Evolutionary conservation across 2,329 filamentous ascomycete genomes (phyloP), one percentile per base, ranked within the genome.

Genomic region (Pseudocercospora vitis): DNA sequence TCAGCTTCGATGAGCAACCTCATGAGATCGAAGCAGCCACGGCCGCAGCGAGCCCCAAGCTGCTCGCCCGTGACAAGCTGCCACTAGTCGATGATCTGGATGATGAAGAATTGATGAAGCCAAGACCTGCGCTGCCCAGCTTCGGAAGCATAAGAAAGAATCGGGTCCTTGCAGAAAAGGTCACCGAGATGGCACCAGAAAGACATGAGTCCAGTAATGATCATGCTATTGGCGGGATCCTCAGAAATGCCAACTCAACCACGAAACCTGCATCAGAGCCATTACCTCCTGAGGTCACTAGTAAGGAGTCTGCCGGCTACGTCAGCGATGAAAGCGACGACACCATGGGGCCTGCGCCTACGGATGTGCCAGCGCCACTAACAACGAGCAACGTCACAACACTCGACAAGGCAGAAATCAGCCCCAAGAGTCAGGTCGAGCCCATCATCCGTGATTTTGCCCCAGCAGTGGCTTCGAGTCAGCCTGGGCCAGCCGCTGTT

Each of bases 1-100:
- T 91, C 42, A 96, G 90, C 72, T 96, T 91, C 66, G 86, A 89
- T 58, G 86, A 89, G 23, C 60, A 66, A 29, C 60, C 66, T 5
- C 58, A 62, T 31, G 57, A 62, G 19, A 60, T 64, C 46, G 79
- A 80, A n/a, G 53, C 58, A 4, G 19, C 56, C 2, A 51, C 50
- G 7, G 72, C 80, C 7, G 72, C 83, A 2, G 76, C 82, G 18
- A 80, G 82, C 48, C 55, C 59, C 16, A 46, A 50, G 18, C 29
- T 56, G 4, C 29, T 50, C 14, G 49, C 52, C 7, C 55, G 63
- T 7, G 63, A 65, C 19, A 56, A 62, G n/a, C 62, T 64, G 7
- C 62, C 60, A 11, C 54, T 60, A 3, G 40, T 61, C 11, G 66
- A 85, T n/a, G 61, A 58, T 19, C n/a, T 52, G 11, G 82, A 87